Evolutionary conservation across 441 rosid species (phyloP).

Genomic region (Iberis amara): DNA sequence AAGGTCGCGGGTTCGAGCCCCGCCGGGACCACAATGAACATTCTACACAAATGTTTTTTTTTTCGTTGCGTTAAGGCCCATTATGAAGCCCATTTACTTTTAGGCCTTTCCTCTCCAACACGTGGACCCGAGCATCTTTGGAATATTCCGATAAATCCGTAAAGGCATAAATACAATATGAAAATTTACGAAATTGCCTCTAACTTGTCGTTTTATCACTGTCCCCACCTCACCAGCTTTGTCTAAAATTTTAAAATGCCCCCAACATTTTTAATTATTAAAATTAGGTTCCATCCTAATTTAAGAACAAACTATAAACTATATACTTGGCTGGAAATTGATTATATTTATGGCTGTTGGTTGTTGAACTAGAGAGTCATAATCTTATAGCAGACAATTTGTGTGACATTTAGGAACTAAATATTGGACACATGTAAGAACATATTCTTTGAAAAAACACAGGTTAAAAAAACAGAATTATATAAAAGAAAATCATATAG

Average conservation of each 20-base stretch:
- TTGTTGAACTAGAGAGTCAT: slow-evolving; percentile 29
- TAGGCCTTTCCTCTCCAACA: too few species aligned
- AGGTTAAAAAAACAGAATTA: neutral
- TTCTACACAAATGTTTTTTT: too few species aligned
- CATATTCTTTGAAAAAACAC: too few species aligned
- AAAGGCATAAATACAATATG: neutral
- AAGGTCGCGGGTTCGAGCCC: slow-evolving; percentile 95
- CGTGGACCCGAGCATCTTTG: neutral
- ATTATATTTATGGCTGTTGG: slow-evolving; percentile 27
- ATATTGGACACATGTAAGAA: slow-evolving; percentile 10
- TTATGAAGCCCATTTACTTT: too few species aligned
- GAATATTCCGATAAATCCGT: slow-evolving; percentile 32
- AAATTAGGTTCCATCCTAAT: slow-evolving; percentile 16
- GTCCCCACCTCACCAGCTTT: slow-evolving; percentile 29
- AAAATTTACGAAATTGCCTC: neutral
- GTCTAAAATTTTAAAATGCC: slow-evolving; percentile 28
- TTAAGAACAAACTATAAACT: neutral
- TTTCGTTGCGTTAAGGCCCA: too few species aligned
- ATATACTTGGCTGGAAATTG: slow-evolving; percentile 26
- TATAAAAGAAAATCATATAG: too few species aligned
- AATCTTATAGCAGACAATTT: slow-evolving; percentile 26
- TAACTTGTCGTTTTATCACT: slow-evolving; percentile 26
- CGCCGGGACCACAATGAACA: slow-evolving; percentile 55
- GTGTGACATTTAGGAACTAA: slow-evolving; percentile 26
- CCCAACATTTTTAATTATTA: slow-evolving; percentile 8